Evolutionary conservation across 345 rosid species (phyloP).

Genomic region (Brassica nigra): DNA sequence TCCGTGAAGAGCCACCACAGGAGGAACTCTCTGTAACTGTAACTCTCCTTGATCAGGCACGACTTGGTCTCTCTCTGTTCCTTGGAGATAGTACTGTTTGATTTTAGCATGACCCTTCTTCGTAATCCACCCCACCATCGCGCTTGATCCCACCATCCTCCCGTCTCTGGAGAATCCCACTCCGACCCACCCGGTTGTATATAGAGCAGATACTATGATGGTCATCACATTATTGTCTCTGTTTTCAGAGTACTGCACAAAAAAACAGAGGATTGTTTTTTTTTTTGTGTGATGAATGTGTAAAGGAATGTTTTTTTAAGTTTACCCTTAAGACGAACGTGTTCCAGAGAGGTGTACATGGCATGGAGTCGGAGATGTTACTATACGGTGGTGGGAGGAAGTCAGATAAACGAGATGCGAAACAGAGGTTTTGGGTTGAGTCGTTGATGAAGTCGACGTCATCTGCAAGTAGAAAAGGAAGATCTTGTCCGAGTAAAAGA

Average conservation of each 20-base stretch:
- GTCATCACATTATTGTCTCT: slow-evolving; percentile 68
- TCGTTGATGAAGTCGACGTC: neutral
- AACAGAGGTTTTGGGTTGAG: slow-evolving; percentile 49
- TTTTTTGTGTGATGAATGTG: neutral
- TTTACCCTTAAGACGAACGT: slow-evolving; percentile 74
- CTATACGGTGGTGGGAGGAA: slow-evolving; percentile 83
- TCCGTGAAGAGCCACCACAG: slow-evolving; percentile 71
- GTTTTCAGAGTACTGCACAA: slow-evolving; percentile 61
- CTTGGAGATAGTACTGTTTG: slow-evolving; percentile 78
- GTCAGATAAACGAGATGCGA: slow-evolving; percentile 44
- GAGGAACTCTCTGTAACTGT: slow-evolving; percentile 65
- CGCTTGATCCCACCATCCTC: slow-evolving; percentile 89
- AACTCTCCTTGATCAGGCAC: slow-evolving; percentile 74
- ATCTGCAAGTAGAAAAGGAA: slow-evolving; percentile 30
- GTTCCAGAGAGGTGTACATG: slow-evolving; percentile 80
- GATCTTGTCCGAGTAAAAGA: slow-evolving; percentile 32
- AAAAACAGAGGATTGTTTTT: slow-evolving; percentile 4
- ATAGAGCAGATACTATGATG: slow-evolving; percentile 68
- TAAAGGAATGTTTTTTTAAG: neutral
- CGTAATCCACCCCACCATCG: slow-evolving; percentile 86
- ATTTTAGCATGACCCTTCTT: slow-evolving; percentile 72
- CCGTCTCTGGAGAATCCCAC: slow-evolving; percentile 88
- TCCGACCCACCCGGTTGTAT: slow-evolving; percentile 92
- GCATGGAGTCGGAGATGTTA: slow-evolving; percentile 55
- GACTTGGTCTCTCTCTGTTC: slow-evolving; percentile 58